Base-by-base conservation (phyloP, 192 early-diverging fungal genomes). In the Physocladia obscura region DNA sequence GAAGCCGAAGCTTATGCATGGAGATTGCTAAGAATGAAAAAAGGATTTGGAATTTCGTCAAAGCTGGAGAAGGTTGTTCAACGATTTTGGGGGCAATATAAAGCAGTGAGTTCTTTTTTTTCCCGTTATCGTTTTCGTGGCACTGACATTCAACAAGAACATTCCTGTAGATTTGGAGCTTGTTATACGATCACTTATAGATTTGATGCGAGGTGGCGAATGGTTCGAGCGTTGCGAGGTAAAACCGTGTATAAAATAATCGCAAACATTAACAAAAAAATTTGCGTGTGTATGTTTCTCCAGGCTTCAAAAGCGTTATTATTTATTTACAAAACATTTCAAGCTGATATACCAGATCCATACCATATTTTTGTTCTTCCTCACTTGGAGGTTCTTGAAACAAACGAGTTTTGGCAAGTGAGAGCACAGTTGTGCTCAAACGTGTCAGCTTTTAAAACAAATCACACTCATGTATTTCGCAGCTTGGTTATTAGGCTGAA, bases 221-320 rank as follows among this genome's bases (percentile, higher is more conserved):
- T 76, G 76, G 74, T 68, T 71, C 31, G 78, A 83, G 54, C 68
- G 60, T 34, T 63, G 67, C 24, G 73, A 79, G 51, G 62, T 62
- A 30, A 1, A 48, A 62, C 17, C 22, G 6, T 34, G 15, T 13
- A 13, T 29, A 19, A 19, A n/a, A 15, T 15, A 11, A 19, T 1
- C 17, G 3, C 31, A 11, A 27, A 30, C 24, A 11, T 36, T 13
- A 59, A 59, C 26, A 11, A n/a, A n/a, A n/a, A n/a, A n/a, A n/a
- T n/a, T n/a, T n/a, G n/a, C n/a, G n/a, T n/a, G n/a, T n/a, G 17
- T 15, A 34, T 35, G 17, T 19, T 21, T 17, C 17, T 36, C 8
- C 40, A 62, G 61, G 78, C 82, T 2, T 74, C 74, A 15, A 80
- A 81, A 69, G 82, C 78, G 2, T 60, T 83, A 4, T 26, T 80